These are phyloP conservation scores for Remersonia thermophila DNA, from an alignment of 2,329 filamentous ascomycete species.

Conservation along the genomic window DNA sequence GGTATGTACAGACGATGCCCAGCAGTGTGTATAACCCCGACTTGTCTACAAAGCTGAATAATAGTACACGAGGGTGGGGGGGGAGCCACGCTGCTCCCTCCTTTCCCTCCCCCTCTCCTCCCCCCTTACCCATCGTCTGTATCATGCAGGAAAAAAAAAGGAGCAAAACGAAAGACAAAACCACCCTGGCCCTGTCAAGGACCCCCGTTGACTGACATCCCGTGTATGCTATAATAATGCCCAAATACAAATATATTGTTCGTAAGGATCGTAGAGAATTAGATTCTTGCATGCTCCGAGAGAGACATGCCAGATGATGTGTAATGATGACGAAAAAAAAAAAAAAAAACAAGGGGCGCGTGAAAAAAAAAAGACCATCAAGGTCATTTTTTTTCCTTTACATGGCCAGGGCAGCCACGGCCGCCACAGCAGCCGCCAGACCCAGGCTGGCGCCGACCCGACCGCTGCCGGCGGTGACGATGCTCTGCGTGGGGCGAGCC, in stretches of 20 bases:
- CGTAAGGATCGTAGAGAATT: slow-evolving; percentile 48
- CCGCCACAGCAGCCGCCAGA: slow-evolving; percentile 31
- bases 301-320: too few relatives aligned
- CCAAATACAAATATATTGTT: slow-evolving; percentile 13
- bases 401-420: slow-evolving; percentile 34
- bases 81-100: too few relatives aligned
- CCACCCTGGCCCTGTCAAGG: too few relatives aligned
- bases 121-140: background rate
- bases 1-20: too few relatives aligned
- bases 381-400: slow-evolving; percentile 22
- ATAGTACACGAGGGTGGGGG: too few relatives aligned
- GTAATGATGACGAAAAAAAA: background rate
- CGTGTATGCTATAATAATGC: too few relatives aligned
- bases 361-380: too few relatives aligned
- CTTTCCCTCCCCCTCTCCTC: too few relatives aligned
- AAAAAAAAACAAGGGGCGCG: slow-evolving; percentile 4
- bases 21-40: too few relatives aligned
- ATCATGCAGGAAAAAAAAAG: background rate
- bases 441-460: slow-evolving; percentile 31
- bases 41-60: too few relatives aligned
- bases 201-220: too few relatives aligned
- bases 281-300: slow-evolving; percentile 17
- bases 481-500: slow-evolving; percentile 11
- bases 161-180: background rate
- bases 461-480: slow-evolving; percentile 23